Conservation (phyloP, 1,284 basidiomycete genomes). For the Sporisorium sorghi region DNA sequence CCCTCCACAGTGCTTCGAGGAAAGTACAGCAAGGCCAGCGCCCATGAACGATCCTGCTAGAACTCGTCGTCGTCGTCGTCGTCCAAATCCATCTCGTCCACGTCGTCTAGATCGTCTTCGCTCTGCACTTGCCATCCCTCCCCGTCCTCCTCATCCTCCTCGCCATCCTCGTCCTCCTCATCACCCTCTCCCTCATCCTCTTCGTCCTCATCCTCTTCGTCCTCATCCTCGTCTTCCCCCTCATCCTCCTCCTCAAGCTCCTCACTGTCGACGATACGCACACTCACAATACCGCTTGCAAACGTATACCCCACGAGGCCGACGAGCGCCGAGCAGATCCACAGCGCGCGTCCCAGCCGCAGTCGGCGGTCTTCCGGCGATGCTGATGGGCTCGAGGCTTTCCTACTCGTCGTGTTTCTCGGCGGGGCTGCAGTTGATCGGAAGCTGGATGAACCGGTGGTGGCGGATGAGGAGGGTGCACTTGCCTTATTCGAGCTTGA, state of each 20-base stretch:
- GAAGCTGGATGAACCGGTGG: background rate
- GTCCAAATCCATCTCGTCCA: background rate
- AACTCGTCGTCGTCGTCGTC: slow-evolving; percentile 34
- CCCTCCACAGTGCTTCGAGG: too few species aligned
- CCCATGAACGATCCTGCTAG: background rate
- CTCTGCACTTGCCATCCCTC: slow-evolving; percentile 21
- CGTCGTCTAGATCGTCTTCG: slow-evolving; percentile 2
- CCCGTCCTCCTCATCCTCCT: slow-evolving; percentile 32
- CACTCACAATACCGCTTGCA: slow-evolving; percentile 60
- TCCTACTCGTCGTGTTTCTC: background rate
- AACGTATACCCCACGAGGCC: slow-evolving; percentile 57
- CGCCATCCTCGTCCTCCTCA: slow-evolving; percentile 20
- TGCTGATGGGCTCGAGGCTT: background rate
- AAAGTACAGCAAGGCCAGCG: background rate
- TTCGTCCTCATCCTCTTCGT: slow-evolving; percentile 4
- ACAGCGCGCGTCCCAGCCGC: slow-evolving; percentile 49
- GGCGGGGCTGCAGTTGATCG: background rate
- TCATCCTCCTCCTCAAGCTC: slow-evolving; percentile 29
- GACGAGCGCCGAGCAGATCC: slow-evolving; percentile 55
- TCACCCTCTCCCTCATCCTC: slow-evolving; percentile 24
- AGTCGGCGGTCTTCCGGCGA: slow-evolving; percentile 33
- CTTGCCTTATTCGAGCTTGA: slow-evolving; percentile 40
- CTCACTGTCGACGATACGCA: slow-evolving; percentile 39
- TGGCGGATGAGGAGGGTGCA: background rate
- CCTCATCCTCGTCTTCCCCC: slow-evolving; percentile 5